These are phyloP conservation scores for Colletotrichum sp. DNA, from an alignment of 2,329 filamentous ascomycete genomes.

Conservation along the genomic window DNA sequence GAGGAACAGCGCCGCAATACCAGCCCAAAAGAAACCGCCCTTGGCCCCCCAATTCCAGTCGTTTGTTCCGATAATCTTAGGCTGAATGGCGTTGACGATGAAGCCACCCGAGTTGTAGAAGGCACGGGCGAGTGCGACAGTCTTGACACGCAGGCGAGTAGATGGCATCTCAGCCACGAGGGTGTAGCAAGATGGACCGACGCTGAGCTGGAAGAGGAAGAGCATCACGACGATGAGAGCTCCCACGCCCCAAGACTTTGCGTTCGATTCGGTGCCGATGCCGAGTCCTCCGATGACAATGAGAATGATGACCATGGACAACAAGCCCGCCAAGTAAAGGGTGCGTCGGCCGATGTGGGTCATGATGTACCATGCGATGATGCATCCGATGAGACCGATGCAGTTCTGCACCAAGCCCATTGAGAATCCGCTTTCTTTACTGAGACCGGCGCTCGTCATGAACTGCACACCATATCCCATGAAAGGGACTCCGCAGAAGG, in stretches of 20 bases:
- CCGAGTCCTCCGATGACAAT: slow-evolving; percentile 37
- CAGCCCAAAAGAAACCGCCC: slow-evolving; percentile 32
- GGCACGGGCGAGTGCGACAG: slow-evolving; percentile 48
- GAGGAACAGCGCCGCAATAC: slow-evolving; percentile 31
- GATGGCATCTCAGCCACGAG: slow-evolving; percentile 49
- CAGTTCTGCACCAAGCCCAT: slow-evolving; percentile 45
- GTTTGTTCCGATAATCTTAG: slow-evolving; percentile 20
- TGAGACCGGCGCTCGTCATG: slow-evolving; percentile 29
- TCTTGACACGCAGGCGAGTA: slow-evolving; percentile 50
- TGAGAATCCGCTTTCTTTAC: slow-evolving; percentile 32
- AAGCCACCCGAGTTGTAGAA: slow-evolving; percentile 46
- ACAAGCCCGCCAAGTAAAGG: slow-evolving; percentile 43
- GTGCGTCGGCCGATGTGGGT: slow-evolving; percentile 43
- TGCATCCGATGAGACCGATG: slow-evolving; percentile 46
- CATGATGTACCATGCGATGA: slow-evolving; percentile 44
- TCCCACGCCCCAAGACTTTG: slow-evolving; percentile 44
- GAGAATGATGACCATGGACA: slow-evolving; percentile 42
- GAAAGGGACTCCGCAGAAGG: slow-evolving; percentile 27
- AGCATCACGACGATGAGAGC: slow-evolving; percentile 49
- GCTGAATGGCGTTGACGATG: slow-evolving; percentile 31
- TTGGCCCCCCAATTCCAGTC: slow-evolving; percentile 35
- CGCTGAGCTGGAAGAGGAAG: slow-evolving; percentile 41
- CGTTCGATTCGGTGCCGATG: slow-evolving; percentile 31
- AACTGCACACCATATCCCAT: slow-evolving; percentile 21
- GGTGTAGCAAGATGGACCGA: slow-evolving; percentile 47